Evolutionary conservation across 352 stramenopile genomes (phyloP).

Genomic region (Blastocystis sp.): DNA sequence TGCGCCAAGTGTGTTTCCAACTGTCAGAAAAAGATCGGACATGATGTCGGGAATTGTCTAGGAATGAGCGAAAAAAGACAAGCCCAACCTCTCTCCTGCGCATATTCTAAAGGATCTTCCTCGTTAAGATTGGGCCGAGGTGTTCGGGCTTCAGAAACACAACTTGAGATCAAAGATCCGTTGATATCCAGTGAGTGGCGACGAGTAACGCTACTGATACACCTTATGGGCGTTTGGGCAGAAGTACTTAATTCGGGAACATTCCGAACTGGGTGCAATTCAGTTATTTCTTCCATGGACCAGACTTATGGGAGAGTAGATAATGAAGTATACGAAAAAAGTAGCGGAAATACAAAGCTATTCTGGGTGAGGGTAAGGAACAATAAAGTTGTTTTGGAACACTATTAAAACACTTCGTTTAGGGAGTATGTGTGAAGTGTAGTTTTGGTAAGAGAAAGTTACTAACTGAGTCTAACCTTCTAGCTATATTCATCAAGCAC

Average conservation of each 20-base stretch:
- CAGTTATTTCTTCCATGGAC: neutral
- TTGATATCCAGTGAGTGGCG: neutral
- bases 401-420: neutral
- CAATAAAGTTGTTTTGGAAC: neutral
- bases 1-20: neutral
- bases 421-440: neutral
- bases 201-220: neutral
- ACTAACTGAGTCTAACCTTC: neutral
- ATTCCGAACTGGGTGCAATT: neutral
- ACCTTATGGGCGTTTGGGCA: neutral
- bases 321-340: neutral
- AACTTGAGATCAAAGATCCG: neutral
- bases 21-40: neutral
- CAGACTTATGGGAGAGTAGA: neutral
- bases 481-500: neutral
- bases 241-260: neutral
- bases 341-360: neutral
- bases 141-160: neutral
- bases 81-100: too few species aligned
- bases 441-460: neutral
- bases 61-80: too few species aligned
- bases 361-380: neutral
- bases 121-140: neutral
- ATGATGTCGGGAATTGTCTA: too few species aligned
- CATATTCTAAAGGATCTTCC: neutral